phyloP scores from a whole-genome alignment of 371 early-diverging fungal genomes.

The Parasitella parasitica region DNA sequence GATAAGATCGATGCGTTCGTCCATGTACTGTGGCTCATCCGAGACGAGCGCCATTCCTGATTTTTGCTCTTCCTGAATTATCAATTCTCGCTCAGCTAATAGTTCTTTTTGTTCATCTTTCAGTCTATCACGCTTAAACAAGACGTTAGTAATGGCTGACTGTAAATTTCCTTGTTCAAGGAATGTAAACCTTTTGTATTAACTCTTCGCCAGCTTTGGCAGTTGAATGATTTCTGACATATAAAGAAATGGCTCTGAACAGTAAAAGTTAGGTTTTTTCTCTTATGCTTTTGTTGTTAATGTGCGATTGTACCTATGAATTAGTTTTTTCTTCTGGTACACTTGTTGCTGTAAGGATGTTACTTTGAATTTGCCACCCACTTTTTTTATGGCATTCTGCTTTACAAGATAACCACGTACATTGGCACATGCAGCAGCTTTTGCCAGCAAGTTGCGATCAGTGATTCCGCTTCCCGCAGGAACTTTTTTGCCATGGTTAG shows the following conservation, averaged over 20 bases:
- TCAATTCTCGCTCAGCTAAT: conserved; percentile 60
- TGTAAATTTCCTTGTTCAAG: too few species aligned
- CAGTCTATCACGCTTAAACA: conserved; percentile 48
- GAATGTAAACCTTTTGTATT: conserved; percentile 13
- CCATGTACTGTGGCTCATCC: conserved; percentile 64
- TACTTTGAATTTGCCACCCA: conserved; percentile 11
- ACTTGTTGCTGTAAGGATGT: conserved; percentile 29
- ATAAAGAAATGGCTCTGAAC: conserved; percentile 21
- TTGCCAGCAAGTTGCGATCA: conserved; percentile 39
- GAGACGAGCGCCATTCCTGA: conserved; percentile 29
- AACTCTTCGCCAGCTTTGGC: conserved; percentile 7
- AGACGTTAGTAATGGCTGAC: neutral
- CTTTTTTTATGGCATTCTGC: conserved; percentile 9
- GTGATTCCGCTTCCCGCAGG: conserved; percentile 5
- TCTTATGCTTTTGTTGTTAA: neutral
- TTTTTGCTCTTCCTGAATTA: conserved; percentile 55
- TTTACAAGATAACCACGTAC: conserved; percentile 23
- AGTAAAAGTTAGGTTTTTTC: too few species aligned
- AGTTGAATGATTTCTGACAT: conserved; percentile 5
- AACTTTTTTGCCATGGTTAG: conserved; percentile 5
- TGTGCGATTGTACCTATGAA: conserved; percentile 15
- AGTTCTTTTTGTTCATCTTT: conserved; percentile 66
- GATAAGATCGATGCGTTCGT: conserved; percentile 68
- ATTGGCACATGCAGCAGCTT: conserved; percentile 39
- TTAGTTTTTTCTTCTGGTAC: conserved; percentile 30